Evolutionary conservation across 805 yeast genomes (phyloP).

Genomic region (Schwanniomyces vanrijiae): DNA sequence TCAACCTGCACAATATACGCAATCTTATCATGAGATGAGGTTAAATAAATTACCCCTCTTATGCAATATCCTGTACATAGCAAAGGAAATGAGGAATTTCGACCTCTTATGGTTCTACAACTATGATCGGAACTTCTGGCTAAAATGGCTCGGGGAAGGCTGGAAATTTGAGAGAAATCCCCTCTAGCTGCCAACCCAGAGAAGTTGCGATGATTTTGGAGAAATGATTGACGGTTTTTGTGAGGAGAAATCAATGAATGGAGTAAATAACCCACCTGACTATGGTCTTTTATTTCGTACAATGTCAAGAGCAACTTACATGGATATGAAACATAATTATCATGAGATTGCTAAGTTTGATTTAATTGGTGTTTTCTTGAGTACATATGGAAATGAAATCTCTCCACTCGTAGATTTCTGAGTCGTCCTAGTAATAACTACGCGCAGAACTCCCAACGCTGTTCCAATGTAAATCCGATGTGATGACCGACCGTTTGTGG

Average conservation of each 20-base stretch:
- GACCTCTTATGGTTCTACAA: neutral
- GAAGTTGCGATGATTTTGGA: neutral
- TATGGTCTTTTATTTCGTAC: neutral
- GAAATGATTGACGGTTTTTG: neutral
- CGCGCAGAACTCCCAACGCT: neutral
- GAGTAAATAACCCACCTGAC: neutral
- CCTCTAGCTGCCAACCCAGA: neutral
- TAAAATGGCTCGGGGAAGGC: slow-evolving; percentile 1
- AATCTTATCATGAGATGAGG: neutral
- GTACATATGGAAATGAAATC: neutral
- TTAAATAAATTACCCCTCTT: neutral
- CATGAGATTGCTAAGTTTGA: neutral
- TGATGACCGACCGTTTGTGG: neutral
- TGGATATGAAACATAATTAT: neutral
- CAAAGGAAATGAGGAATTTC: neutral
- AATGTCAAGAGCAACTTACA: neutral
- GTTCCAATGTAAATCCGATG: neutral
- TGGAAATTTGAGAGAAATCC: neutral
- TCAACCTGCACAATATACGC: neutral
- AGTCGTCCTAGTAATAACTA: neutral
- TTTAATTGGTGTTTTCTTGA: neutral
- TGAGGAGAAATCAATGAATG: neutral
- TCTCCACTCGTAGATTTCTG: neutral
- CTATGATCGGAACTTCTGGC: neutral
- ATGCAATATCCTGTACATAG: neutral